Conservation (phyloP, 345 rosid genomes). For the Kernera saxatilis region DNA sequence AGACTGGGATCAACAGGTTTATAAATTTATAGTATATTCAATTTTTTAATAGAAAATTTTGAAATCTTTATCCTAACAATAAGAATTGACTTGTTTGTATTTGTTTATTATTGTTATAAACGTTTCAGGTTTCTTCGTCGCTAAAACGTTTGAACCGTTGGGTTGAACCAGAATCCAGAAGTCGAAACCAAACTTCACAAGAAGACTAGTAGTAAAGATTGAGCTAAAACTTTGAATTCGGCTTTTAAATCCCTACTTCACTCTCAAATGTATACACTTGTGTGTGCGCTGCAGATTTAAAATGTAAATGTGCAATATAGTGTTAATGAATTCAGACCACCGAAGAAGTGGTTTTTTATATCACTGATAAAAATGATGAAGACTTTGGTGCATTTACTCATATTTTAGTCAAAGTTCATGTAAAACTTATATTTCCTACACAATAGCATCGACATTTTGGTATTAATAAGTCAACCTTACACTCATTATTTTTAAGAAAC, state of each 20-base stretch:
- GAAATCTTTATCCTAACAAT: neutral
- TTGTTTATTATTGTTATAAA: neutral
- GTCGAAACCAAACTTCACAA: neutral
- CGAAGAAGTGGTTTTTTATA: too few relatives aligned
- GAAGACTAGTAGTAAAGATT: neutral
- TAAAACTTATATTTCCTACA: neutral
- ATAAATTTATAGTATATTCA: neutral
- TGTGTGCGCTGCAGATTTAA: too few relatives aligned
- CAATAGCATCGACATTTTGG: neutral
- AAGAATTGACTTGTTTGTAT: neutral
- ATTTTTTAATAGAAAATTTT: neutral
- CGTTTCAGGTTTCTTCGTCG: neutral
- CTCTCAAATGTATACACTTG: neutral
- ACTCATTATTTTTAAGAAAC: neutral
- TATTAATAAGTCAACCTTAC: neutral
- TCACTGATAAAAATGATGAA: neutral
- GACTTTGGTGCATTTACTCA: neutral
- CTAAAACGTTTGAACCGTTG: conserved; percentile 12
- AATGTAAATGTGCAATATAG: too few relatives aligned
- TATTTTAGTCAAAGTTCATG: neutral
- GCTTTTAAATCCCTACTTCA: neutral
- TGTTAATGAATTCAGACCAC: too few relatives aligned
- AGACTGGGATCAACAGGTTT: conserved; percentile 33
- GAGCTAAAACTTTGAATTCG: neutral
- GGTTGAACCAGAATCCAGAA: conserved; percentile 15